These are phyloP conservation scores for Aspergillus heteromorphus DNA, from an alignment of 495 filamentous ascomycete genomes.

Conservation along the genomic window DNA sequence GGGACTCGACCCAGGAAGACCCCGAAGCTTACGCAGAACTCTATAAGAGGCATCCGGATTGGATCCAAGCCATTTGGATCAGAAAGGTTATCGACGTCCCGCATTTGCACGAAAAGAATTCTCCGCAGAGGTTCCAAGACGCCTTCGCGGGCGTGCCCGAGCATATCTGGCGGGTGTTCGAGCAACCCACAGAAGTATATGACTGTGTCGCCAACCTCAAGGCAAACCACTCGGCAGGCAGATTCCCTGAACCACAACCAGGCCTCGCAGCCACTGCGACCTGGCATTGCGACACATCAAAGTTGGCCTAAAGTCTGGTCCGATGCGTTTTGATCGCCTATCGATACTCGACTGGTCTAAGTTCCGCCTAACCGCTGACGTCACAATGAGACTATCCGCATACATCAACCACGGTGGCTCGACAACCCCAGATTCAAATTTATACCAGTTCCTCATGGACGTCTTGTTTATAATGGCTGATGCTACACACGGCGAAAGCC, in stretches of 20 bases:
- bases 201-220: conserved; percentile 41
- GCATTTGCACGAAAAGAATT: conserved; percentile 69
- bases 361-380: conserved; percentile 2
- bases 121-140: conserved; percentile 65
- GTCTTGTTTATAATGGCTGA: too few species aligned
- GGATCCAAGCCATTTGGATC: conserved; percentile 78
- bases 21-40: conserved; percentile 83
- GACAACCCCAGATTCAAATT: not conserved
- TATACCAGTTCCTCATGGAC: not conserved
- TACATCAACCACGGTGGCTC: not conserved
- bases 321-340: not conserved
- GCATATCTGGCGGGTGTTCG: conserved; percentile 73
- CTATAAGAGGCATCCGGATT: conserved; percentile 58
- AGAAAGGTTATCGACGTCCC: conserved; percentile 75
- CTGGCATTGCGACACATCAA: not conserved
- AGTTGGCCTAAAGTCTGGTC: not conserved
- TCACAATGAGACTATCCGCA: conserved; percentile 6
- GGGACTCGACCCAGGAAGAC: conserved; percentile 87
- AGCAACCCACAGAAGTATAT: conserved; percentile 61
- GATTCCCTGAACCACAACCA: not conserved
- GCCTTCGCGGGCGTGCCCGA: conserved; percentile 74
- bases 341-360: conserved; percentile 4
- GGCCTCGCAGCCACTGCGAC: not conserved
- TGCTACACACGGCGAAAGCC: not conserved
- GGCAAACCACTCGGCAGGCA: conserved; percentile 19